A percentile compares a stretch with the other conserved stretches of the same genome.
phyloP scores from a whole-genome alignment of 2,329 filamentous ascomycete genomes.

The Colletotrichum zoysiae region DNA sequence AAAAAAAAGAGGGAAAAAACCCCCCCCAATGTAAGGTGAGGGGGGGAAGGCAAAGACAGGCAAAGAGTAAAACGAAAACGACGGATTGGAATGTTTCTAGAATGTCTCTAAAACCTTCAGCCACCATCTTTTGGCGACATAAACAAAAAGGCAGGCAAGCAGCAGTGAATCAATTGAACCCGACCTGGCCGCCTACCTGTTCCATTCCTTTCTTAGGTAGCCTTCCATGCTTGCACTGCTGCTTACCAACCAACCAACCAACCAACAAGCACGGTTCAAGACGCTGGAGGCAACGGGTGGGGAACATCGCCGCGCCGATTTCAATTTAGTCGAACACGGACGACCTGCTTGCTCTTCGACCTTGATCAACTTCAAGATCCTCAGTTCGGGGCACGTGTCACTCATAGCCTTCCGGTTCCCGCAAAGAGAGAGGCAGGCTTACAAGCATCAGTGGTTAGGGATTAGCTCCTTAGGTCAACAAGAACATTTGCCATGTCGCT shows the following conservation, averaged over 20 bases:
- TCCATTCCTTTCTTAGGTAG: not conserved
- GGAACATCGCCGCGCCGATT: slow-evolving; percentile 28
- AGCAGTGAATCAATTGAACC: too few relatives aligned
- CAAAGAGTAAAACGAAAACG: too few relatives aligned
- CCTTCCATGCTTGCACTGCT: not conserved
- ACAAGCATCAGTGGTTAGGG: too few relatives aligned
- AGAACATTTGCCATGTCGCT: slow-evolving; percentile 67
- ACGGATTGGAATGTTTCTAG: slow-evolving; percentile 24
- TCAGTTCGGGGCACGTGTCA: not conserved
- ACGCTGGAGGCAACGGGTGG: slow-evolving; percentile 13
- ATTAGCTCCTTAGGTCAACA: not conserved
- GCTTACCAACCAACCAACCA: slow-evolving; percentile 39
- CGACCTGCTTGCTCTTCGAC: slow-evolving; percentile 9
- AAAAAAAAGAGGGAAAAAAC: too few relatives aligned
- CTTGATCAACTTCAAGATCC: slow-evolving; percentile 1
- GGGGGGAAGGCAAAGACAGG: not conserved
- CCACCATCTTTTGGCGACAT: too few relatives aligned
- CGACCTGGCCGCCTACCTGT: not conserved
- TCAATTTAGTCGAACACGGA: slow-evolving; percentile 28
- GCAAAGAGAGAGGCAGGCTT: not conserved
- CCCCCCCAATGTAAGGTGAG: not conserved
- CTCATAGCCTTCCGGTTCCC: not conserved
- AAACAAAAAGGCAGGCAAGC: too few relatives aligned
- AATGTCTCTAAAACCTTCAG: slow-evolving; percentile 4
- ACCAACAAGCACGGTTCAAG: slow-evolving; percentile 10